Percentiles rank a stretch among this genome's conserved stretches.
phyloP scores from a whole-genome alignment of 2,329 filamentous ascomycete species.

The Colletotrichum trifolii region DNA sequence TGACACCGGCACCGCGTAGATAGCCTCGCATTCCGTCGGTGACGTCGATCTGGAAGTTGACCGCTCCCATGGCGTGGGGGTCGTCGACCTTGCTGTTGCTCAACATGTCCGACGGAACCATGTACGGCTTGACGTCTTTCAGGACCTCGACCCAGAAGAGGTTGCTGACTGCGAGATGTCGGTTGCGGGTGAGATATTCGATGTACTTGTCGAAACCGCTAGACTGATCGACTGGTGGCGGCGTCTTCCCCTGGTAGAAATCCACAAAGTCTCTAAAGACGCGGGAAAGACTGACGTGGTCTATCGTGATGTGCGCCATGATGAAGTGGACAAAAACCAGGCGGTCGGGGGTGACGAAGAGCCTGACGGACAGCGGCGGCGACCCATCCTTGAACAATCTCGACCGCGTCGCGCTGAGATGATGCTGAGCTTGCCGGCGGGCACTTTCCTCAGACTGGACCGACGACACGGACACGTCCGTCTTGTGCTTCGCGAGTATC shows the following conservation, averaged over 20 bases:
- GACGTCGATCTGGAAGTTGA: conserved; percentile 2
- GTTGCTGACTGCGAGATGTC: not conserved
- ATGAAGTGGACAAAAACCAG: not conserved
- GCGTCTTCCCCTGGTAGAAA: not conserved
- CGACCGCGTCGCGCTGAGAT: not conserved
- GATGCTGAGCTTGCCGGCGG: not conserved
- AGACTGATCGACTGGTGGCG: not conserved
- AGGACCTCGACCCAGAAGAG: conserved; percentile 9
- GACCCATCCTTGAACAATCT: not conserved
- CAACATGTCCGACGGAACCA: not conserved
- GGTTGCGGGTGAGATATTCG: not conserved
- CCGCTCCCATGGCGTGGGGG: not conserved
- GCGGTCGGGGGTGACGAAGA: not conserved
- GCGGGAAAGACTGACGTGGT: conserved; percentile 29
- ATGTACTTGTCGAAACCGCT: conserved; percentile 2
- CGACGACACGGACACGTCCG: not conserved
- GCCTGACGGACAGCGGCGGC: not conserved
- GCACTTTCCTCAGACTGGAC: conserved; percentile 10
- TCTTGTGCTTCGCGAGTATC: conserved; percentile 45
- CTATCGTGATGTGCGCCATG: conserved; percentile 20
- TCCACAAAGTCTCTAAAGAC: conserved; percentile 3
- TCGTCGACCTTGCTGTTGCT: not conserved
- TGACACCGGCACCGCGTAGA: not conserved
- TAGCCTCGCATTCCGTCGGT: not conserved
- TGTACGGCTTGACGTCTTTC: not conserved